Conservation (phyloP, 306 rosid species). For the Sphenostylis stenocarpa region DNA sequence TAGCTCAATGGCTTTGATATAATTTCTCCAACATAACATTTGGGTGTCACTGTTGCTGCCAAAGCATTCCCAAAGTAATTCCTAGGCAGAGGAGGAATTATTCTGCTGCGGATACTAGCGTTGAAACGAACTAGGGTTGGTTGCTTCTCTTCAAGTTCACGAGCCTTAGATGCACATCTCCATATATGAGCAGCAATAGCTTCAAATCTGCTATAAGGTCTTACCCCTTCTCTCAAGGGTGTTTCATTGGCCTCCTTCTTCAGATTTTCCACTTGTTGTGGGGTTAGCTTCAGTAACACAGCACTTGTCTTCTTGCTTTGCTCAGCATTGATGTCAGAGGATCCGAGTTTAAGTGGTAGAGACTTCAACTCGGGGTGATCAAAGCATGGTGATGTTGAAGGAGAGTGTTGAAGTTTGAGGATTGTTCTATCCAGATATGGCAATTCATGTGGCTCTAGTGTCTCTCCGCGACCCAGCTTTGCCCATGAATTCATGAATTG, state of each 20-base stretch:
- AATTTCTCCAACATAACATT: not conserved
- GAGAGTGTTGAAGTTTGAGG: not conserved
- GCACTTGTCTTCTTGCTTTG: not conserved
- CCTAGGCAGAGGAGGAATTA: not conserved
- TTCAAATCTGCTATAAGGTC: slow-evolving; percentile 22
- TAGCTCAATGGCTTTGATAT: not conserved
- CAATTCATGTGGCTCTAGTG: not conserved
- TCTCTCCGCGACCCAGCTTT: not conserved
- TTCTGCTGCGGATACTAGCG: not conserved
- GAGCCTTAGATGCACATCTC: not conserved
- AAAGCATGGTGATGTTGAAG: not conserved
- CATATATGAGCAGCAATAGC: slow-evolving; percentile 1
- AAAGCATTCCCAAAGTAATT: slow-evolving; percentile 1
- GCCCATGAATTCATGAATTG: too few species aligned
- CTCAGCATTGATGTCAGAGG: too few species aligned
- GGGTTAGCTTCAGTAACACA: not conserved
- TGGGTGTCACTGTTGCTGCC: not conserved
- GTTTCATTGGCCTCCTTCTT: not conserved
- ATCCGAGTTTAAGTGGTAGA: too few species aligned
- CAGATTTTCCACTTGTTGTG: slow-evolving; percentile 14
- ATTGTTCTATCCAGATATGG: not conserved
- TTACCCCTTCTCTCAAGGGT: not conserved
- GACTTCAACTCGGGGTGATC: slow-evolving; percentile 14
- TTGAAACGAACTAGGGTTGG: not conserved
- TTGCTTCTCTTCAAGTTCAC: not conserved